phyloP scores from a whole-genome alignment of 257 asterid genomes.

The Dorcoceras hygrometricum region DNA sequence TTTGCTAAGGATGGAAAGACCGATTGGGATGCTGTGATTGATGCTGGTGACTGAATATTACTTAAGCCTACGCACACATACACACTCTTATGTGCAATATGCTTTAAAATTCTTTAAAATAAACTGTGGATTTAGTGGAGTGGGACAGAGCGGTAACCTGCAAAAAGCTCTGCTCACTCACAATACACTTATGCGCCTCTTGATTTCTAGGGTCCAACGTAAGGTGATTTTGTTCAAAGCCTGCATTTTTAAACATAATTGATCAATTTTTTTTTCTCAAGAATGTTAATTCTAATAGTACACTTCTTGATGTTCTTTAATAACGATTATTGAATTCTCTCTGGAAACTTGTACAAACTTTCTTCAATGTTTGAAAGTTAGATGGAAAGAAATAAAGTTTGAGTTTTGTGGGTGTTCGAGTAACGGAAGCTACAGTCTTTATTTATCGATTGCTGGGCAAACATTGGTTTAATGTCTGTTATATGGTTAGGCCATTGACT shows the following conservation, averaged over 20 bases:
- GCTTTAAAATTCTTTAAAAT: not conserved
- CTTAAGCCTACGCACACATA: not conserved
- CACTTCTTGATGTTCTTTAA: not conserved
- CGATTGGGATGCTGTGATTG: conserved; percentile 91
- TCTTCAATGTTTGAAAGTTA: not conserved
- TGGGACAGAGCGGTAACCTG: not conserved
- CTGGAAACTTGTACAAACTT: too few species aligned
- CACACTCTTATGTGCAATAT: not conserved
- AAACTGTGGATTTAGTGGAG: not conserved
- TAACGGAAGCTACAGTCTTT: too few species aligned
- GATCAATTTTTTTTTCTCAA: not conserved
- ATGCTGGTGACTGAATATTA: conserved; percentile 57
- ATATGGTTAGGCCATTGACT: not conserved
- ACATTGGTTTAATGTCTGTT: not conserved
- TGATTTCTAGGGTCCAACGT: not conserved
- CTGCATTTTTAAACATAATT: not conserved
- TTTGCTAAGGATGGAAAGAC: conserved; percentile 64
- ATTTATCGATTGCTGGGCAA: not conserved
- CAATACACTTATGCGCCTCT: not conserved
- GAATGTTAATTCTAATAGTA: not conserved
- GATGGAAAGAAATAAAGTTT: not conserved
- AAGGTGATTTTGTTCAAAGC: not conserved
- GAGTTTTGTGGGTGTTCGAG: too few species aligned
- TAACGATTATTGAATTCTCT: not conserved
- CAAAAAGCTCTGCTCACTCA: not conserved